phyloP scores from a whole-genome alignment of 2,329 filamentous ascomycete genomes.

The Scedosporium aurantiacum region DNA sequence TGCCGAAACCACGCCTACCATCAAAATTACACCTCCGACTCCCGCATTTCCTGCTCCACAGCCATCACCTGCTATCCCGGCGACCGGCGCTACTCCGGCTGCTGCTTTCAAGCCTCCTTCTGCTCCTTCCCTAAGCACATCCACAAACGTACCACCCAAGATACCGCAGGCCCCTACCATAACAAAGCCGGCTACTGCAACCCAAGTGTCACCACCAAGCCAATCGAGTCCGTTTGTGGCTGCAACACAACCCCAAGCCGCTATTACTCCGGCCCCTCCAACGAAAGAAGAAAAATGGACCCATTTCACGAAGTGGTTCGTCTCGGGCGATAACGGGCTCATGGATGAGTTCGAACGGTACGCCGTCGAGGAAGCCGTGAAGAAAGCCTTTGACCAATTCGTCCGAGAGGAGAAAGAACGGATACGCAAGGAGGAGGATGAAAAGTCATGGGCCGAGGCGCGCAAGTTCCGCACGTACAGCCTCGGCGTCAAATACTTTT shows the following conservation, averaged over 20 bases:
- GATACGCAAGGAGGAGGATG: conserved; percentile 35
- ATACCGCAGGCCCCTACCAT: conserved; percentile 15
- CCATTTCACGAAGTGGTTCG: conserved; percentile 43
- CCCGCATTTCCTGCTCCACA: conserved; percentile 8
- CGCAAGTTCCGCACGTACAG: conserved; percentile 36
- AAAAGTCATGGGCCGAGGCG: conserved; percentile 32
- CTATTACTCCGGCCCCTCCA: not conserved
- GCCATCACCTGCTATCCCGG: not conserved
- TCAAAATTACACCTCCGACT: conserved; percentile 10
- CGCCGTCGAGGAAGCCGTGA: conserved; percentile 33
- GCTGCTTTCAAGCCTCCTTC: conserved; percentile 1
- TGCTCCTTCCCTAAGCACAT: conserved; percentile 7
- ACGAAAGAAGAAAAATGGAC: conserved; percentile 21
- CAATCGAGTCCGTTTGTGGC: not conserved
- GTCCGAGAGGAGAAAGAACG: conserved; percentile 29
- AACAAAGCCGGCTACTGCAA: conserved; percentile 19
- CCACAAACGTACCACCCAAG: conserved; percentile 8
- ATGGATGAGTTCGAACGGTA: conserved; percentile 38
- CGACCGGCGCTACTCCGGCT: conserved; percentile 4
- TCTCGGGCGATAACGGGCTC: conserved; percentile 41
- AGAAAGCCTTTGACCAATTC: conserved; percentile 28
- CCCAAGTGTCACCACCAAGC: not conserved
- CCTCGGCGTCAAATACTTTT: conserved; percentile 43
- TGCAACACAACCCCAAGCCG: not conserved
- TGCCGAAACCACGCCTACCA: conserved; percentile 3